Percentiles rank a stretch among this genome's conserved stretches.
Evolutionary conservation across 2,329 filamentous ascomycete genomes (phyloP).

Genomic region (Stagonosporopsis rhizophila): DNA sequence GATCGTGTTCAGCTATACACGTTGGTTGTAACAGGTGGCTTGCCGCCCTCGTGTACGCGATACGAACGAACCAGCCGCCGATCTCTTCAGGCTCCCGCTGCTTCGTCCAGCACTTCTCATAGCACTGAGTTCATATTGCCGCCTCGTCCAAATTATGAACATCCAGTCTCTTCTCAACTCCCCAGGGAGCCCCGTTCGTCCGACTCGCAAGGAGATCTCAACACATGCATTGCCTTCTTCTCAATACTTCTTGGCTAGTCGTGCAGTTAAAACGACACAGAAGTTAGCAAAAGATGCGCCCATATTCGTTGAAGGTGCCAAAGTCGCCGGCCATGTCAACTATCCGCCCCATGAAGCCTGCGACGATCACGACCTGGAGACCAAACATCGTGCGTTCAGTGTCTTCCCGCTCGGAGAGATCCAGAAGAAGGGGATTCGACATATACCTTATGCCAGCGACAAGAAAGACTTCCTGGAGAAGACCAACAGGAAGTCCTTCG

Average conservation of each 20-base stretch:
- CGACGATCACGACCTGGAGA: conserved; percentile 61
- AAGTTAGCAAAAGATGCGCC: conserved; percentile 72
- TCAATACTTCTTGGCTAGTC: conserved; percentile 15
- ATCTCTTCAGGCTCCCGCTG: conserved; percentile 23
- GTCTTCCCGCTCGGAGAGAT: conserved; percentile 72
- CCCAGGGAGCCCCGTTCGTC: conserved; percentile 25
- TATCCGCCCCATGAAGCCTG: conserved; percentile 75
- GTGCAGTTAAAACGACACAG: conserved; percentile 46
- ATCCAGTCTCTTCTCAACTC: conserved; percentile 52
- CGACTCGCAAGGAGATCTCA: neutral
- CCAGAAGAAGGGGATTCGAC: conserved; percentile 55
- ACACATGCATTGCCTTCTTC: conserved; percentile 16
- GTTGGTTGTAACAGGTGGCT: neutral
- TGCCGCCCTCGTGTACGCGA: conserved; percentile 1
- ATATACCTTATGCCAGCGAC: conserved; percentile 93
- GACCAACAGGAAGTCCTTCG: conserved; percentile 86
- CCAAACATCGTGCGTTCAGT: conserved; percentile 68
- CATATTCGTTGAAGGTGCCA: conserved; percentile 64
- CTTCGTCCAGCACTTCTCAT: conserved; percentile 10
- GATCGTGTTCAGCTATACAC: conserved; percentile 1
- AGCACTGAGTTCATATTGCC: conserved; percentile 3
- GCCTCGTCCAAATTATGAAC: conserved; percentile 37
- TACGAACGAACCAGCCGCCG: conserved; percentile 38
- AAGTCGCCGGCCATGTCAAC: conserved; percentile 71
- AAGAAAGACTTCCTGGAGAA: conserved; percentile 89